phyloP scores from a whole-genome alignment of 2,329 filamentous ascomycete genomes.

The Thielaviopsis euricoi region DNA sequence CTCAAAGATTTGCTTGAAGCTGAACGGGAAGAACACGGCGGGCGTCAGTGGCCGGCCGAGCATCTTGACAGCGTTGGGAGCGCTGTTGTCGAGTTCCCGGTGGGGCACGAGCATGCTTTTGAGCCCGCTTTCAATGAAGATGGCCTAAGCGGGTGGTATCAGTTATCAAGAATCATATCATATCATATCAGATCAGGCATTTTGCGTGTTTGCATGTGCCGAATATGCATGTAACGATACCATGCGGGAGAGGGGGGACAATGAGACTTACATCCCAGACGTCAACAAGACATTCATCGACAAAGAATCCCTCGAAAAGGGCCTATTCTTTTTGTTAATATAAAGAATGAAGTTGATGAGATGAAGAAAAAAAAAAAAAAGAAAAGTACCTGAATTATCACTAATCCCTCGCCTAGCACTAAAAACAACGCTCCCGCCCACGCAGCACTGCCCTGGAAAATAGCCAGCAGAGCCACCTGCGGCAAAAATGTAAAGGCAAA shows the following conservation, averaged over 20 bases:
- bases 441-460: conserved; percentile 79
- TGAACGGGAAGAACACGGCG: conserved; percentile 77
- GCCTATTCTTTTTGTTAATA: conserved; percentile 16
- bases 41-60: conserved; percentile 66
- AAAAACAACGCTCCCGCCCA: conserved; percentile 80
- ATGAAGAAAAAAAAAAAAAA: neutral
- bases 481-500: conserved; percentile 82
- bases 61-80: conserved; percentile 56
- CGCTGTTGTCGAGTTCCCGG: conserved; percentile 48
- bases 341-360: neutral
- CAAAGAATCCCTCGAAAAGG: conserved; percentile 66
- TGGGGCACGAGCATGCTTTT: conserved; percentile 51
- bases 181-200: neutral
- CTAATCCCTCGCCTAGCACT: conserved; percentile 65
- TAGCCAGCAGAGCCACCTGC: conserved; percentile 71
- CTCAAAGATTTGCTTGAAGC: conserved; percentile 75
- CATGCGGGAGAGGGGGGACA: neutral
- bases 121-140: conserved; percentile 58
- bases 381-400: conserved; percentile 37
- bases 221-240: conserved; percentile 8
- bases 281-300: conserved; percentile 63
- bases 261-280: conserved; percentile 58
- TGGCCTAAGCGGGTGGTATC: conserved; percentile 27
- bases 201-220: neutral
- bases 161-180: neutral